Base-by-base conservation (phyloP, 306 rosid genomes). In the Aeschynomene evenia region DNA sequence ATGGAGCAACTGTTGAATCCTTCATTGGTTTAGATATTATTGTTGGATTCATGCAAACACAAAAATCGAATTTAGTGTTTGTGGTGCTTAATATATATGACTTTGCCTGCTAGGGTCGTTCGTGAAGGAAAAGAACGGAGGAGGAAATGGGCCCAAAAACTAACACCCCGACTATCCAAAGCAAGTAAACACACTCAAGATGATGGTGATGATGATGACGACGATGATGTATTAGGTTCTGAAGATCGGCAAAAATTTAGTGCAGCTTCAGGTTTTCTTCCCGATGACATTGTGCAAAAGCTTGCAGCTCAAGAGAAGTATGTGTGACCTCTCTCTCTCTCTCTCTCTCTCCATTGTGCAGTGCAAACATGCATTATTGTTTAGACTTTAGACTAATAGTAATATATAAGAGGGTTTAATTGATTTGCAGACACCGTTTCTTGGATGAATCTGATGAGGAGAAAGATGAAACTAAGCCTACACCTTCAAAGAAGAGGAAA, bases 231-330 rank as follows among this genome's bases (percentile, higher is more conserved):
- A 21, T 16, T 68, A 7, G 80, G 39, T 33, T 56, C 79, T 61
- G 85, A 81, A 73, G 50, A 77, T 28, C 78, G 49, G 18, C 48
- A 58, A 46, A 78, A 77, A 74, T 59, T 86, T 34, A 54, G 60
- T 43, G 72, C 58, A 43, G 70, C 65, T 29, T 51, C 23, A 4
- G 96, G 92, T 40, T 87, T 87, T 88, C 99, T 94, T 72, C 95
- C 99, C 2, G 58, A 81, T 11, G 66, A 77, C 81, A 85, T 94
- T 24, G 99, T 94, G 33, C 82, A 88, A 63, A 71, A 81, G 87
- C 89, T 94, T 75, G 91, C 87, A 36, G 81, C 90, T 16, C 86
- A 85, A n/a, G 99, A 91, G 81, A 94, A 93, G 96, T 83, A 83
- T 73, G 86, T 77, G 61, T 72, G 79, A 29, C n/a, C 70, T 49